phyloP scores from a whole-genome alignment of 495 filamentous ascomycete genomes.

The Aspergillus leporis region DNA sequence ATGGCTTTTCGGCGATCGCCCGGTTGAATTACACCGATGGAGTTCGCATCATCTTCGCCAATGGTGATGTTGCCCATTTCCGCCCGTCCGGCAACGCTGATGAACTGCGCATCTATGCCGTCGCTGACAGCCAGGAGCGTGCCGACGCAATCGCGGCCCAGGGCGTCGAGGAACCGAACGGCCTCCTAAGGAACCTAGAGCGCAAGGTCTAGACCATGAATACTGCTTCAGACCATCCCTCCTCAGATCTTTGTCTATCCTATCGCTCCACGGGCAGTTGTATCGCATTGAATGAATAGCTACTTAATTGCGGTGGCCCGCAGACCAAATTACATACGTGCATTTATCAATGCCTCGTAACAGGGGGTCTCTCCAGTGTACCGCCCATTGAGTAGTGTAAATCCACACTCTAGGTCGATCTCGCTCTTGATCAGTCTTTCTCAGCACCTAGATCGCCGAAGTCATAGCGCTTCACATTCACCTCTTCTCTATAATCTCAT shows the following conservation, averaged over 20 bases:
- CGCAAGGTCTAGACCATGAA: conserved; percentile 7
- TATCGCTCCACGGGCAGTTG: neutral
- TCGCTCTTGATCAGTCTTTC: no score
- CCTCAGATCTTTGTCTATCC: neutral
- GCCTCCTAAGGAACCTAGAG: conserved; percentile 22
- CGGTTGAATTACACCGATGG: conserved; percentile 29
- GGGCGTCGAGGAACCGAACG: conserved; percentile 24
- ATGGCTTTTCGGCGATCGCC: conserved; percentile 21
- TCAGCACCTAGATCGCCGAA: no score
- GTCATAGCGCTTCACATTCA: no score
- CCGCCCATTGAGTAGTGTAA: no score
- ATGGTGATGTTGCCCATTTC: conserved; percentile 31
- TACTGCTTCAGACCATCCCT: no score
- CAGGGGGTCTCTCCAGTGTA: no score
- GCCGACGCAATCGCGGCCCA: conserved; percentile 23
- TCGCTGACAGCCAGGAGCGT: conserved; percentile 25
- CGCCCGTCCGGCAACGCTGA: conserved; percentile 32
- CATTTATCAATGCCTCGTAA: no score
- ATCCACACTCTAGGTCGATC: no score
- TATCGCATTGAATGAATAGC: no score
- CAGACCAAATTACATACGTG: no score
- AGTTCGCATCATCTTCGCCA: conserved; percentile 24
- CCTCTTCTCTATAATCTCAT: neutral
- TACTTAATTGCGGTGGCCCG: no score
- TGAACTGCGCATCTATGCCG: conserved; percentile 31